Conservation (phyloP, 139 green algal species). For the Chlorella sp. region DNA sequence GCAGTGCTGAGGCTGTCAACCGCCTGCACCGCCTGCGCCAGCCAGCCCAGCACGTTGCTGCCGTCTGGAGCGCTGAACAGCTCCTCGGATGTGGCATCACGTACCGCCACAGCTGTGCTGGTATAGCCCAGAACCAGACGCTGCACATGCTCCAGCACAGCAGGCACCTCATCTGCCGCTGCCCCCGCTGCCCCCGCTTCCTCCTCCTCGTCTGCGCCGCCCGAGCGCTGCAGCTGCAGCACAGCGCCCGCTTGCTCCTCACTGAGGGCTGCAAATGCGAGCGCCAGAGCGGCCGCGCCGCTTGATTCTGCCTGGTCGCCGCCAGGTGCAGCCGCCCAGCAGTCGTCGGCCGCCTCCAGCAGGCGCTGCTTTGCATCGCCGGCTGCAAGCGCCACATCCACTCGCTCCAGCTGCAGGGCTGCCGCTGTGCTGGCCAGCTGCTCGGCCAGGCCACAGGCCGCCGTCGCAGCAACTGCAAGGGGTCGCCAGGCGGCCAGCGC, state of each 20-base stretch:
- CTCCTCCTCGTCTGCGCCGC: neutral
- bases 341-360: neutral
- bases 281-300: neutral
- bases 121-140: slow-evolving; percentile 33
- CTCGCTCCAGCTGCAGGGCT: slow-evolving; percentile 17
- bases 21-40: slow-evolving; percentile 32
- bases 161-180: neutral
- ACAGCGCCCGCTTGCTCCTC: neutral
- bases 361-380: neutral
- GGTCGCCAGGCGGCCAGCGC: slow-evolving; percentile 10
- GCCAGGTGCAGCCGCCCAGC: neutral
- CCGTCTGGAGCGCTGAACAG: neutral
- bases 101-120: neutral
- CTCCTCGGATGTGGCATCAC: slow-evolving; percentile 7
- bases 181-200: neutral
- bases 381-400: slow-evolving; percentile 19
- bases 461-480: neutral
- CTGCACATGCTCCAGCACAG: slow-evolving; percentile 16
- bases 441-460: neutral
- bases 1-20: slow-evolving; percentile 25
- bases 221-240: neutral
- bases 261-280: slow-evolving; percentile 19
- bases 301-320: neutral
- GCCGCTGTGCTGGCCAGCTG: neutral
- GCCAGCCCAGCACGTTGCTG: slow-evolving; percentile 27